A percentile compares a stretch with the other conserved stretches of the same genome.
Evolutionary conservation across 164 flowering plant genomes (phyloP).

Genomic region (Liquidambar formosana): DNA sequence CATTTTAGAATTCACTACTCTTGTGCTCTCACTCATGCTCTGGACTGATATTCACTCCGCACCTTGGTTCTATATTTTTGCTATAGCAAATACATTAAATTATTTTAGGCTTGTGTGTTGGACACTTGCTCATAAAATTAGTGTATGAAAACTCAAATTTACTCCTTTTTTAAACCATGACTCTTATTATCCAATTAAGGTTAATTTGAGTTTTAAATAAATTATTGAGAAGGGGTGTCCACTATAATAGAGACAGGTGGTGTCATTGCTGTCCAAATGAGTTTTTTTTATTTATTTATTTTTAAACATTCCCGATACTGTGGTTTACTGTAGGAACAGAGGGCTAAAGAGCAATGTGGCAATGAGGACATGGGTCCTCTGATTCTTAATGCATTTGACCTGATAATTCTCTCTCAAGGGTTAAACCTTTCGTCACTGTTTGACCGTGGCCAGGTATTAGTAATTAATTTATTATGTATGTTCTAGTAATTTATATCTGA

Average conservation of each 20-base stretch:
- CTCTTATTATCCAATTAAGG: too few relatives aligned
- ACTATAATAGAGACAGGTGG: neutral
- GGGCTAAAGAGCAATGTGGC: constrained; percentile 34
- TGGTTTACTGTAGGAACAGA: constrained; percentile 50
- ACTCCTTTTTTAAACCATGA: too few relatives aligned
- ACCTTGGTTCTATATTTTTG: neutral
- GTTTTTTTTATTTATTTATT: neutral
- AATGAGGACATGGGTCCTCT: constrained; percentile 71
- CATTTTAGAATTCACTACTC: neutral
- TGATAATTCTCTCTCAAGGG: constrained; percentile 95
- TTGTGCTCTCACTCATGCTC: neutral
- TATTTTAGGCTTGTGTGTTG: too few relatives aligned
- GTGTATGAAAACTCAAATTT: too few relatives aligned
- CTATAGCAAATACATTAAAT: too few relatives aligned
- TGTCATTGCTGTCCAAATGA: neutral
- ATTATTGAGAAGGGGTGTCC: neutral
- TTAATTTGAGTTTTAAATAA: too few relatives aligned
- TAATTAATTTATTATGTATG: neutral
- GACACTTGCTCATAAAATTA: too few relatives aligned
- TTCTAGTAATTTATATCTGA: neutral
- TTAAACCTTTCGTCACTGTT: constrained; percentile 90
- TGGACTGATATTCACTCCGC: neutral
- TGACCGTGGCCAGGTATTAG: constrained; percentile 74
- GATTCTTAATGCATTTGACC: constrained; percentile 87
- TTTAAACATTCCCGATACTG: neutral